Evolutionary conservation across 1,284 basidiomycete genomes (phyloP).

Genomic region (Earliella scabrosa): DNA sequence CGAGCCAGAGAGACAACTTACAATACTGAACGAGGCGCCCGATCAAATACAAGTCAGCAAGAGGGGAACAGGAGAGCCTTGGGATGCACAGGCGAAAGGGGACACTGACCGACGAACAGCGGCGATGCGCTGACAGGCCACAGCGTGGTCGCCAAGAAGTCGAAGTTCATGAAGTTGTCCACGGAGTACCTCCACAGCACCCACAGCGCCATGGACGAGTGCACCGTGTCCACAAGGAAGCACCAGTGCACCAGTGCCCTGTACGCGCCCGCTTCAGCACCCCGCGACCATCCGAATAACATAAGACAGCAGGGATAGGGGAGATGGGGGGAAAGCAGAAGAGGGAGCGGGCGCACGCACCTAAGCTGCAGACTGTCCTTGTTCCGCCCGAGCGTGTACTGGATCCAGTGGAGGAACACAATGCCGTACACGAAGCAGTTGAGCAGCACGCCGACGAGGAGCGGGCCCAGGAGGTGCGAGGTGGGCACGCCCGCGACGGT

Average conservation of each 20-base stretch:
- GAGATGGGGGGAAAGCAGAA: background rate
- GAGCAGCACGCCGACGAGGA: slow-evolving; percentile 14
- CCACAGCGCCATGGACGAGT: slow-evolving; percentile 9
- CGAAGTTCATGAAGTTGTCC: slow-evolving; percentile 9
- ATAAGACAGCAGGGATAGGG: background rate
- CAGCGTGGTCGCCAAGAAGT: background rate
- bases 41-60: no score
- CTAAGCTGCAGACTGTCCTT: background rate
- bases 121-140: slow-evolving; percentile 15
- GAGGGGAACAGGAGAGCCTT: no score
- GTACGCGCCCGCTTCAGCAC: background rate
- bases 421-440: slow-evolving; percentile 18
- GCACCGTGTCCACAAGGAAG: slow-evolving; percentile 14
- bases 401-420: slow-evolving; percentile 12
- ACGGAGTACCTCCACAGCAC: slow-evolving; percentile 16
- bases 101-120: slow-evolving; percentile 7
- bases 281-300: background rate
- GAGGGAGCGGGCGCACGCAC: slow-evolving; percentile 1
- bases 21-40: no score
- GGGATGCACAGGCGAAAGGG: background rate
- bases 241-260: slow-evolving; percentile 14
- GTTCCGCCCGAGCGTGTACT: slow-evolving; percentile 7
- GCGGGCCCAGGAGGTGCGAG: slow-evolving; percentile 8
- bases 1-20: no score
- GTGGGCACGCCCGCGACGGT: background rate